Base-by-base conservation (phyloP, 306 rosid species). In the Quercus cerris region DNA sequence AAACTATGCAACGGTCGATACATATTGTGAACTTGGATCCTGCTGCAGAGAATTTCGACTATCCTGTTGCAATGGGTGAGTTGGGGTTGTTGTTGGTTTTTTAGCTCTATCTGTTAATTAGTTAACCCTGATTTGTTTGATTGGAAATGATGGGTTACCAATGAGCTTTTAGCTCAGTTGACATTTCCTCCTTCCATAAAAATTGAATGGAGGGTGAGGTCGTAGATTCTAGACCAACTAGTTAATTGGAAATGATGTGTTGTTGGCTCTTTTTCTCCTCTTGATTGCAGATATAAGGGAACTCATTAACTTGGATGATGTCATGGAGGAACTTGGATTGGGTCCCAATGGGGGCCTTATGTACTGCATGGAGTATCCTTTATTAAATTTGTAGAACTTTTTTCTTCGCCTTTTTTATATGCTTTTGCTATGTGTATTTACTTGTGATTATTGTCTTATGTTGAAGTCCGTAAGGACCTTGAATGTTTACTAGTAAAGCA, bases 341-440 rank as follows among this genome's bases (percentile, higher is more conserved):
- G 99, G 99, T 78, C 99, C 99, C 62, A 94, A 94, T 85, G 99
- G 99, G 61, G 94, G 94, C 71, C 97, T 94, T 80, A 54, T 94
- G 44, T 93, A 91, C 86, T 94, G 99, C 94, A 95, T 95, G 99
- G 98, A 93, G 99, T 95, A 95, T 95, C 97, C 99, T 89, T 94
- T 74, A 49, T 68, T 73, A 51, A 75, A 19, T 70, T 51, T 33
- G 51, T 19, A 17, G 11, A 72, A 35, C 15, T 71, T 41, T 4
- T 4, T 73, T 6, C 11, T 64, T 14, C 10, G 15, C 18, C 55
- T 41, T 70, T 35, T 33, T 20, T 6, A 3, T 52, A 4, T 68
- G 74, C 25, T 14, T 52, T 78, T 71, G 10, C 6, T 77, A 51
- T 46, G 23, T 54, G 31, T 8, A 33, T 41, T 54, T 27, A 6